Evolutionary conservation across 2,329 filamentous ascomycete genomes (phyloP).

Genomic region (Aureobasidium lini): DNA sequence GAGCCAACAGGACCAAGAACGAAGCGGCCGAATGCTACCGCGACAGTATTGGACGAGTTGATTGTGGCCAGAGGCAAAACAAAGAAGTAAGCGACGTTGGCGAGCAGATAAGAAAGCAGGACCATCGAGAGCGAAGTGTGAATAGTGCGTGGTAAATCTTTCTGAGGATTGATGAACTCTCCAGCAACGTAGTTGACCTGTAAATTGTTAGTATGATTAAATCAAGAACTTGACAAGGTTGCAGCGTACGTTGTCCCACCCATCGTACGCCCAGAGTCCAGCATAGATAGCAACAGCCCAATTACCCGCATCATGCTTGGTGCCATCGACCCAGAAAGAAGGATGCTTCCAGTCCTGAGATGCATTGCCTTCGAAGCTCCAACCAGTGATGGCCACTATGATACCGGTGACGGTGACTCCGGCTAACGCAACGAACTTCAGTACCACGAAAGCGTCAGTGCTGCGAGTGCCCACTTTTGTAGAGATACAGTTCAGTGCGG

Average conservation of each 20-base stretch:
- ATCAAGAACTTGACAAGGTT: background rate
- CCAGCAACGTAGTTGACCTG: slow-evolving; percentile 96
- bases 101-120: slow-evolving; percentile 81
- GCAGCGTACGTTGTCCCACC: slow-evolving; percentile 86
- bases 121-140: slow-evolving; percentile 95
- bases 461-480: slow-evolving; percentile 80
- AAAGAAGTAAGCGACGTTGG: slow-evolving; percentile 90
- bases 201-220: background rate
- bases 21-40: slow-evolving; percentile 82
- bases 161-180: slow-evolving; percentile 85
- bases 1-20: slow-evolving; percentile 82
- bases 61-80: slow-evolving; percentile 76
- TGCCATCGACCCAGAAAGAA: slow-evolving; percentile 76
- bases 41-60: slow-evolving; percentile 88
- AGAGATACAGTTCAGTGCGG: slow-evolving; percentile 80
- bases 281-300: slow-evolving; percentile 95
- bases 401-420: slow-evolving; percentile 83
- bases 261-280: slow-evolving; percentile 95
- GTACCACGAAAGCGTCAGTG: slow-evolving; percentile 90
- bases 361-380: slow-evolving; percentile 66
- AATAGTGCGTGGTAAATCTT: slow-evolving; percentile 88
- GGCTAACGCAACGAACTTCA: slow-evolving; percentile 87
- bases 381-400: slow-evolving; percentile 79
- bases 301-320: slow-evolving; percentile 67
- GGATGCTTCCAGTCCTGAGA: slow-evolving; percentile 80